phyloP scores from a whole-genome alignment of 2,329 filamentous ascomycete species.

The Aspergillus sp. region DNA sequence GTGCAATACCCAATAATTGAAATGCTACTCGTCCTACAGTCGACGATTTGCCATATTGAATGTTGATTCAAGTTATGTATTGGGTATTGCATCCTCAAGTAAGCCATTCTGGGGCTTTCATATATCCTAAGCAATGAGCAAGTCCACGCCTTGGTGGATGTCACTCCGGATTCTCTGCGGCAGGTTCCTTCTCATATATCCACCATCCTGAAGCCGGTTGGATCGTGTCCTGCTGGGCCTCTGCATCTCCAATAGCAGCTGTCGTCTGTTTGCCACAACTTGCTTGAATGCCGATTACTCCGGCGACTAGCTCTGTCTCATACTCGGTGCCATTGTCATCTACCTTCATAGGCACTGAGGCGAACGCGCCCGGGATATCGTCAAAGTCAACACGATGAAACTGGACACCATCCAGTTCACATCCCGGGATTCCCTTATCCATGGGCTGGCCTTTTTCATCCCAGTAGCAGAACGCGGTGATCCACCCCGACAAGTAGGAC shows the following conservation, averaged over 20 bases:
- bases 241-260: not conserved
- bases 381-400: not conserved
- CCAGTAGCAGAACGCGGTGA: slow-evolving; percentile 54
- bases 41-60: too few relatives aligned
- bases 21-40: too few relatives aligned
- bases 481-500: slow-evolving; percentile 49
- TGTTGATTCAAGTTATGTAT: too few relatives aligned
- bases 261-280: not conserved
- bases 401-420: not conserved
- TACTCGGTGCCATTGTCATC: not conserved
- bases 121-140: too few relatives aligned
- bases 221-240: not conserved
- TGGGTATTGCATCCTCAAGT: too few relatives aligned
- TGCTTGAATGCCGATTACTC: not conserved
- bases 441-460: slow-evolving; percentile 35
- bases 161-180: too few relatives aligned
- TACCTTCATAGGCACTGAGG: not conserved
- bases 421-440: not conserved
- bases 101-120: too few relatives aligned
- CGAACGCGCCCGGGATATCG: not conserved
- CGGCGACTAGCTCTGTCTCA: not conserved
- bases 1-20: too few relatives aligned
- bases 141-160: too few relatives aligned
- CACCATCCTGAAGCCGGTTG: not conserved
- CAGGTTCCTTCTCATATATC: not conserved